phyloP scores from a whole-genome alignment of 352 stramenopile species.

The Phytophthora pini region DNA sequence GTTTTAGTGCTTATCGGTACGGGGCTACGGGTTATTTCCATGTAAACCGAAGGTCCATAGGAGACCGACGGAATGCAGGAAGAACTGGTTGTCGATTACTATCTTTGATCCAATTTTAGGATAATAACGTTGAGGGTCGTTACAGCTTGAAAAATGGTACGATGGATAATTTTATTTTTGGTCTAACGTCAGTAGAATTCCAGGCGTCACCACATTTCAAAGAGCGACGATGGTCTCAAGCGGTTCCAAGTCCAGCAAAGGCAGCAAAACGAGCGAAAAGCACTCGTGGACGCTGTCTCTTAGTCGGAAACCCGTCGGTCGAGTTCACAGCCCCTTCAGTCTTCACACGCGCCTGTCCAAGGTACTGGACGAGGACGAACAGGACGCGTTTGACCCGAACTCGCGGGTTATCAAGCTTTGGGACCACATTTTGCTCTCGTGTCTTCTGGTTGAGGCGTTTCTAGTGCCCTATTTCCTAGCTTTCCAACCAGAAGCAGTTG shows the following conservation, averaged over 20 bases:
- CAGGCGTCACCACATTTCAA: conserved; percentile 3
- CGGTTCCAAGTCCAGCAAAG: conserved; percentile 1
- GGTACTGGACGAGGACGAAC: conserved; percentile 26
- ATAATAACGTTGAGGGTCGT: neutral
- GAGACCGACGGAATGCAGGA: too few species aligned
- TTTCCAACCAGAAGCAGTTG: conserved; percentile 35
- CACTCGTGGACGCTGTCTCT: conserved; percentile 19
- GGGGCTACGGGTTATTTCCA: conserved; percentile 66
- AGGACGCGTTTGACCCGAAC: conserved; percentile 60
- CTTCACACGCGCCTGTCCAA: conserved; percentile 20
- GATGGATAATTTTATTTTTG: too few species aligned
- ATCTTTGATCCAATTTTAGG: too few species aligned
- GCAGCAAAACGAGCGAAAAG: conserved; percentile 13
- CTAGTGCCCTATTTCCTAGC: conserved; percentile 62
- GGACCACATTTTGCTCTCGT: conserved; percentile 59
- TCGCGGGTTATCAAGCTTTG: conserved; percentile 46
- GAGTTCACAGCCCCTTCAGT: conserved; percentile 20
- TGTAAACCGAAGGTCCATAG: conserved; percentile 15
- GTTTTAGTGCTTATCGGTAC: conserved; percentile 75
- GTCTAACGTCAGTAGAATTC: conserved; percentile 6
- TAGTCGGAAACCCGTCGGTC: conserved; percentile 6
- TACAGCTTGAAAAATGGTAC: neutral
- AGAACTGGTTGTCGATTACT: too few species aligned
- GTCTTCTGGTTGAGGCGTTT: conserved; percentile 57
- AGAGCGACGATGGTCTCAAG: conserved; percentile 9